phyloP scores from a whole-genome alignment of 352 stramenopile genomes.

The Salisapilia sapeloensis region DNA sequence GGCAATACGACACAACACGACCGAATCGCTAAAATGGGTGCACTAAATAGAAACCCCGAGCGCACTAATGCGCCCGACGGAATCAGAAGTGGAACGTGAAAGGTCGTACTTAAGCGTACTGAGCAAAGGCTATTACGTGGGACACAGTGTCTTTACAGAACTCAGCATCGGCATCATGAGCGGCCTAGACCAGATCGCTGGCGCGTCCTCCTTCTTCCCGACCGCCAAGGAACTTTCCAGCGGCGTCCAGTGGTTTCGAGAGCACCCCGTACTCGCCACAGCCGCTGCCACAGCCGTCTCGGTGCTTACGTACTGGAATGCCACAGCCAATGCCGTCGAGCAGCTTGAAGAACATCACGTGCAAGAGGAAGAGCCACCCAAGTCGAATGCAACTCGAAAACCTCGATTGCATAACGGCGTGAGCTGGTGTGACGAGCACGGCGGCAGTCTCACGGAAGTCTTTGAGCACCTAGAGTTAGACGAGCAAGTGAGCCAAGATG shows the following conservation, averaged over 20 bases:
- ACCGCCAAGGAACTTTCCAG: slow-evolving; percentile 71
- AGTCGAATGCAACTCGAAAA: slow-evolving; percentile 8
- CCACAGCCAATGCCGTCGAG: slow-evolving; percentile 2
- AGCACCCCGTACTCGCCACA: slow-evolving; percentile 64
- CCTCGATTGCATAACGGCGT: slow-evolving; percentile 37
- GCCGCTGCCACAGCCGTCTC: slow-evolving; percentile 66
- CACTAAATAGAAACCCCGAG: too few relatives aligned
- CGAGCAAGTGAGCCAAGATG: slow-evolving; percentile 1
- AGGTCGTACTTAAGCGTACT: too few relatives aligned
- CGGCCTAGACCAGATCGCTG: slow-evolving; percentile 14
- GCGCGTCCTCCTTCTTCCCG: slow-evolving; percentile 63
- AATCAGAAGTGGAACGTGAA: too few relatives aligned
- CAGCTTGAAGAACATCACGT: slow-evolving; percentile 1
- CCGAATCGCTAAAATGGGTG: too few relatives aligned
- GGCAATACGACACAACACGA: too few relatives aligned
- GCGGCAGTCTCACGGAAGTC: slow-evolving; percentile 56
- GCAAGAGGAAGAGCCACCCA: slow-evolving; percentile 5
- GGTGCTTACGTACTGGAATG: slow-evolving; percentile 68
- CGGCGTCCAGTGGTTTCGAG: slow-evolving; percentile 72
- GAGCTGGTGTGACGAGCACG: slow-evolving; percentile 72
- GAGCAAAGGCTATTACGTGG: too few relatives aligned
- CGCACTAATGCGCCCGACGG: too few relatives aligned
- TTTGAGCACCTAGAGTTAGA: slow-evolving; percentile 20
- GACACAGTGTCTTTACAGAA: too few relatives aligned
- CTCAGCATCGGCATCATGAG: slow-evolving; percentile 11